phyloP scores from a whole-genome alignment of 805 yeast species.

The Candida maltosa region DNA sequence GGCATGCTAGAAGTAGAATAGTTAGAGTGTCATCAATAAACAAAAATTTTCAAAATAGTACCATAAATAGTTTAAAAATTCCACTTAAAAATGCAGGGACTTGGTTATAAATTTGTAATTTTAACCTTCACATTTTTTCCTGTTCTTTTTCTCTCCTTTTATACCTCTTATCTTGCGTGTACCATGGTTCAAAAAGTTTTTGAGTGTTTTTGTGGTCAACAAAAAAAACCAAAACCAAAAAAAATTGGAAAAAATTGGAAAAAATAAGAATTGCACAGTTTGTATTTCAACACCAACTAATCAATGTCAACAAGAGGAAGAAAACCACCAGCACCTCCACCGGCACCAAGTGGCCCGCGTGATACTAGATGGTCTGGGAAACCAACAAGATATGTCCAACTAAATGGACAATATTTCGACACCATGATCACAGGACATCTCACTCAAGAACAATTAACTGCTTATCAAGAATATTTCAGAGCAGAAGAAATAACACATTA shows the following conservation, averaged over 20 bases:
- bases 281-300: not conserved
- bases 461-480: slow-evolving; percentile 66
- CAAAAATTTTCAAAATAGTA: no score
- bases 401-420: slow-evolving; percentile 21
- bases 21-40: not conserved
- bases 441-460: slow-evolving; percentile 71
- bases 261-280: not conserved
- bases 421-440: slow-evolving; percentile 41
- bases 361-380: slow-evolving; percentile 33
- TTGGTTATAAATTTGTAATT: no score
- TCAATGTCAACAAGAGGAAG: slow-evolving; percentile 9
- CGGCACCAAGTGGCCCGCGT: no score
- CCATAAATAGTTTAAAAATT: no score
- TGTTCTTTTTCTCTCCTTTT: no score
- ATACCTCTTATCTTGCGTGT: no score
- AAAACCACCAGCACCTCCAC: slow-evolving; percentile 1
- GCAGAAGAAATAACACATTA: slow-evolving; percentile 75
- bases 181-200: no score
- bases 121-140: no score
- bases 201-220: no score
- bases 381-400: slow-evolving; percentile 21
- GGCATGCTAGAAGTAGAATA: no score
- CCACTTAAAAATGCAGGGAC: no score
- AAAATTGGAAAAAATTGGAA: not conserved
- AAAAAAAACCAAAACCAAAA: not conserved